phyloP scores from a whole-genome alignment of 1,284 basidiomycete species.

The Cryptococcus sp. region DNA sequence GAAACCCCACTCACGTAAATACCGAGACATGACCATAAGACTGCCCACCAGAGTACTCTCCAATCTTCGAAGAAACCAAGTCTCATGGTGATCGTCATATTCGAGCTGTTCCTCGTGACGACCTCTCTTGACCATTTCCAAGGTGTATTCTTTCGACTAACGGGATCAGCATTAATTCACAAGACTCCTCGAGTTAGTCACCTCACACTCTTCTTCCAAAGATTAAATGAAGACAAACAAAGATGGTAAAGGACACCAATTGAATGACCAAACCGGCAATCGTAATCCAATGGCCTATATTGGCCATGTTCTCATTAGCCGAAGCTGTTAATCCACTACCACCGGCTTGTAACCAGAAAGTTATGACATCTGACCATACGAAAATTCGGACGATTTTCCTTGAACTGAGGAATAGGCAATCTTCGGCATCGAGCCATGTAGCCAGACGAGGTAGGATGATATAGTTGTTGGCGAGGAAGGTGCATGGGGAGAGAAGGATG shows the following conservation, averaged over 20 bases:
- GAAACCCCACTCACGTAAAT: slow-evolving; percentile 64
- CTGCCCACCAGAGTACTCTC: slow-evolving; percentile 55
- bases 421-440: slow-evolving; percentile 52
- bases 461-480: slow-evolving; percentile 70
- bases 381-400: slow-evolving; percentile 29
- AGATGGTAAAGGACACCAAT: slow-evolving; percentile 59
- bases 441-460: slow-evolving; percentile 63
- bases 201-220: slow-evolving; percentile 57
- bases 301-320: slow-evolving; percentile 11
- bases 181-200: background rate
- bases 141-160: slow-evolving; percentile 2
- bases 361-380: slow-evolving; percentile 55
- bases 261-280: slow-evolving; percentile 60
- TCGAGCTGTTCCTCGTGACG: background rate
- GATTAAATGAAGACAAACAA: slow-evolving; percentile 55
- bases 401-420: slow-evolving; percentile 38
- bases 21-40: slow-evolving; percentile 58
- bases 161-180: background rate
- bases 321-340: slow-evolving; percentile 45
- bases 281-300: slow-evolving; percentile 52
- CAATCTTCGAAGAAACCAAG: slow-evolving; percentile 52
- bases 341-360: slow-evolving; percentile 60
- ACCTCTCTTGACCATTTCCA: slow-evolving; percentile 10
- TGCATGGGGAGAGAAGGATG: slow-evolving; percentile 55
- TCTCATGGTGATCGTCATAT: slow-evolving; percentile 49